Percentiles rank a stretch among this genome's conserved stretches.
These are phyloP conservation scores for Podaxis mareebaensis DNA, from an alignment of 768 basidiomycete genomes.

Conservation along the genomic window DNA sequence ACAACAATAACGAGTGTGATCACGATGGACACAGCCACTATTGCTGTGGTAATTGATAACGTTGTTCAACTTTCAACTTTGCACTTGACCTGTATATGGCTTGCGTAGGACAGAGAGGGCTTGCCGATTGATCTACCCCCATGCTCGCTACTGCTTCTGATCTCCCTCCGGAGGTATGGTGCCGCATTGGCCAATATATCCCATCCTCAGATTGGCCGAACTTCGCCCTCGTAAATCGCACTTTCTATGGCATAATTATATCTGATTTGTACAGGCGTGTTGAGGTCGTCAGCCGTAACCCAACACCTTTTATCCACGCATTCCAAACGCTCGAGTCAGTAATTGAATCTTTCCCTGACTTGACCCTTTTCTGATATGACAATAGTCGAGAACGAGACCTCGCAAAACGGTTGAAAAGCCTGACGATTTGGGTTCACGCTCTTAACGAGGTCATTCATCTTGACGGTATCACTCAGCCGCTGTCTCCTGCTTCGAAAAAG, in stretches of 20 bases:
- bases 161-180: slow-evolving; percentile 7
- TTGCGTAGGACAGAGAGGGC: background rate
- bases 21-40: too few species aligned
- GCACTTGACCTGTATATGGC: too few species aligned
- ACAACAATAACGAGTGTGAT: too few species aligned
- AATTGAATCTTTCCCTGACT: too few species aligned
- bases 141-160: background rate
- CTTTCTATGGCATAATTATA: background rate
- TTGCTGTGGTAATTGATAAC: too few species aligned
- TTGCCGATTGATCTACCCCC: background rate
- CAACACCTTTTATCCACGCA: background rate
- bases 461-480: background rate
- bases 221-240: slow-evolving; percentile 2
- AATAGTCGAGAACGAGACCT: slow-evolving; percentile 2
- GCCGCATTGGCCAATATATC: background rate
- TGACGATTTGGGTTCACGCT: slow-evolving; percentile 5
- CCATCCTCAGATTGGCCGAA: background rate
- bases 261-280: slow-evolving; percentile 1
- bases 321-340: slow-evolving; percentile 1
- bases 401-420: background rate
- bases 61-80: too few species aligned
- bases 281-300: slow-evolving; percentile 5
- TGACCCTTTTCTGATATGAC: background rate
- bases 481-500: background rate
- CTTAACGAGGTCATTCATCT: slow-evolving; percentile 10